phyloP scores from a whole-genome alignment of 1,139 yeast species.

The Nakaseomyces bracarensis region DNA sequence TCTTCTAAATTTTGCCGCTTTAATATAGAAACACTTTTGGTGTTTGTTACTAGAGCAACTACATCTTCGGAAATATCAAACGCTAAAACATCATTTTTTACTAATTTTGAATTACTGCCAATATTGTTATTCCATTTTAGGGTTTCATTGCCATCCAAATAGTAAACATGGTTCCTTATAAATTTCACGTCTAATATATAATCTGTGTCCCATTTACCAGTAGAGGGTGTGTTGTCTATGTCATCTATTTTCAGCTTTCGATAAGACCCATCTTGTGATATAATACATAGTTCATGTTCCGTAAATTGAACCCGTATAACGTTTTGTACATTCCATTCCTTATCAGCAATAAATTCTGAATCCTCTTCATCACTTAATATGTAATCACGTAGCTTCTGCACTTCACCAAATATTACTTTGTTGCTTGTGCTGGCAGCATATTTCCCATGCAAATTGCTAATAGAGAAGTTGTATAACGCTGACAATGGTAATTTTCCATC shows the following conservation, averaged over 20 bases:
- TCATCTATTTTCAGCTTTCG: conserved; percentile 9
- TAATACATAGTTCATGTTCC: conserved; percentile 9
- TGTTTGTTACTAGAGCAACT: conserved; percentile 11
- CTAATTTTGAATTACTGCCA: background rate
- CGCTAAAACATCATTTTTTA: conserved; percentile 10
- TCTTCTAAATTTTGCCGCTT: background rate
- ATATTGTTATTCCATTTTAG: background rate
- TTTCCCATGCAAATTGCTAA: conserved; percentile 16
- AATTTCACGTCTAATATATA: background rate
- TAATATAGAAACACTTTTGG: conserved; percentile 10
- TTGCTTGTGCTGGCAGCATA: conserved; percentile 31
- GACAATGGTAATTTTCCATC: conserved; percentile 30
- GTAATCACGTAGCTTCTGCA: conserved; percentile 25
- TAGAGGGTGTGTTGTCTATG: background rate
- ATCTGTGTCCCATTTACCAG: background rate
- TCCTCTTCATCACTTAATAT: conserved; percentile 11
- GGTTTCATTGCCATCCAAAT: background rate
- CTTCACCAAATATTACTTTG: conserved; percentile 27
- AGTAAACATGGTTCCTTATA: background rate
- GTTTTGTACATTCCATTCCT: conserved; percentile 12
- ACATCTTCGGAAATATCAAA: conserved; percentile 15
- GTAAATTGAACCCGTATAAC: conserved; percentile 17
- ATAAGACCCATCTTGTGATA: conserved; percentile 13
- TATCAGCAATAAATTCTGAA: conserved; percentile 1
- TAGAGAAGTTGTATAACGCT: conserved; percentile 22